A percentile compares a stretch with the other conserved stretches of the same genome.
Evolutionary conservation across 2,329 filamentous ascomycete genomes (phyloP).

Genomic region (Hyphodiscus sp.): DNA sequence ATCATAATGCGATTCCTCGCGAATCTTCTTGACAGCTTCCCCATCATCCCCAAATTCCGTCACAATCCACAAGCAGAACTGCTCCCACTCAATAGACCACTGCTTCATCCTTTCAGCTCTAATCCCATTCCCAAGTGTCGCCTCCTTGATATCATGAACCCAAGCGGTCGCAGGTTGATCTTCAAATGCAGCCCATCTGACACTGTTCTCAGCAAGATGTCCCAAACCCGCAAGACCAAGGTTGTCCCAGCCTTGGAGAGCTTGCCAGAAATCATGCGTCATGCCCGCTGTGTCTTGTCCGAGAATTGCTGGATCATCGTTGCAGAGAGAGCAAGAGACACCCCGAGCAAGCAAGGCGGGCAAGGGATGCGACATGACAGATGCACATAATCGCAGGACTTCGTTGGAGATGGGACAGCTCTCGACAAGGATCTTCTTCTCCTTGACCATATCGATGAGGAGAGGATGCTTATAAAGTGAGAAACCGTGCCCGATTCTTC

Average conservation of each 20-base stretch:
- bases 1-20: conserved; percentile 14
- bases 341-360: conserved; percentile 80
- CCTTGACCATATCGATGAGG: conserved; percentile 80
- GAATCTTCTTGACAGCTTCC: conserved; percentile 16
- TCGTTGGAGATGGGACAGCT: conserved; percentile 90
- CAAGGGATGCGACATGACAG: conserved; percentile 71
- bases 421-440: conserved; percentile 82
- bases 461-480: conserved; percentile 88
- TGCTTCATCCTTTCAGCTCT: conserved; percentile 68
- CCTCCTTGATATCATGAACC: conserved; percentile 65
- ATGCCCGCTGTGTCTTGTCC: conserved; percentile 77
- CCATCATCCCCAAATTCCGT: conserved; percentile 57
- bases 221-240: conserved; percentile 81
- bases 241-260: conserved; percentile 85
- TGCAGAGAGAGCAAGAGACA: conserved; percentile 76
- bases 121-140: conserved; percentile 61
- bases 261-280: conserved; percentile 93
- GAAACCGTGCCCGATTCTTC: conserved; percentile 85
- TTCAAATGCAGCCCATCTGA: conserved; percentile 84
- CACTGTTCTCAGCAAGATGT: conserved; percentile 84
- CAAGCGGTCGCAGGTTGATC: conserved; percentile 68
- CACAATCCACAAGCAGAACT: conserved; percentile 86
- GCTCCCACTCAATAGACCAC: conserved; percentile 80
- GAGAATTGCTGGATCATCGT: conserved; percentile 85
- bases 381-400: conserved; percentile 70